These are phyloP conservation scores for Yamadazyma kitorensis DNA, from an alignment of 805 yeast genomes.

Conservation along the genomic window DNA sequence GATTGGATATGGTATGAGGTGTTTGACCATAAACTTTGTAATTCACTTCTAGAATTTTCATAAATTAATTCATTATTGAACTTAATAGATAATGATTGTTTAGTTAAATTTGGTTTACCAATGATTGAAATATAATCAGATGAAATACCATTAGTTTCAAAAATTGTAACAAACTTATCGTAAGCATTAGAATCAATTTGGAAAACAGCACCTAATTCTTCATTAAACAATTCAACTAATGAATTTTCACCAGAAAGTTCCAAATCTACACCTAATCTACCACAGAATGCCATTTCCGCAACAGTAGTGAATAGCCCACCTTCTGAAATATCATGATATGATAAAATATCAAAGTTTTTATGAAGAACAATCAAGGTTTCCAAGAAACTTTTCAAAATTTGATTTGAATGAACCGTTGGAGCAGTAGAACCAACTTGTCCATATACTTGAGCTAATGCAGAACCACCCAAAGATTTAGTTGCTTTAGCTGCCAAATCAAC, in stretches of 20 bases:
- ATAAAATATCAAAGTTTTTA: constrained; percentile 58
- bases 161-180: constrained; percentile 51
- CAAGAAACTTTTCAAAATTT: constrained; percentile 65
- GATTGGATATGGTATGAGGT: constrained; percentile 90
- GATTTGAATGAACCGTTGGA: constrained; percentile 77
- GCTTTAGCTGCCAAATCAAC: constrained; percentile 70
- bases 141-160: constrained; percentile 57
- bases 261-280: constrained; percentile 78
- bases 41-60: constrained; percentile 56
- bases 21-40: constrained; percentile 82
- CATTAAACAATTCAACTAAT: constrained; percentile 71
- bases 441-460: constrained; percentile 93
- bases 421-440: constrained; percentile 77
- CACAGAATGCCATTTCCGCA: constrained; percentile 96
- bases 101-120: constrained; percentile 62
- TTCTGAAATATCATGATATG: constrained; percentile 95
- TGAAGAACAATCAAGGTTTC: constrained; percentile 72
- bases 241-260: constrained; percentile 40
- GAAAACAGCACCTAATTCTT: constrained; percentile 96
- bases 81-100: constrained; percentile 48
- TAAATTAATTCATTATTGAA: constrained; percentile 48
- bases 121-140: constrained; percentile 54
- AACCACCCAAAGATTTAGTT: constrained; percentile 73
- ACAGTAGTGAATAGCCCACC: constrained; percentile 90
- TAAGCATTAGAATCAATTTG: constrained; percentile 62